These are phyloP conservation scores for Hura crepitans DNA, from an alignment of 441 rosid species.

Conservation along the genomic window DNA sequence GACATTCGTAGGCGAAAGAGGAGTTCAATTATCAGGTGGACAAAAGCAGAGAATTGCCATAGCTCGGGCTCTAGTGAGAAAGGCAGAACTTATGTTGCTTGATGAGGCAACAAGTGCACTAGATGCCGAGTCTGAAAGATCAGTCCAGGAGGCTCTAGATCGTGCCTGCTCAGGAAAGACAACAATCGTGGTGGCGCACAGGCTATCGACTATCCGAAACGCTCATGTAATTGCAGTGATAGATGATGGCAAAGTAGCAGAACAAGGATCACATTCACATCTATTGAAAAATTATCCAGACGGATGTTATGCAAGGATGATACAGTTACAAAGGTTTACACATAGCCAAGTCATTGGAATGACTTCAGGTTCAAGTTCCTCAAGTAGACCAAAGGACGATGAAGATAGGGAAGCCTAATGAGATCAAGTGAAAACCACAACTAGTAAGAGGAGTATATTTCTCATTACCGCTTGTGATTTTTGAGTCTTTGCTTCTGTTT, in stretches of 20 bases:
- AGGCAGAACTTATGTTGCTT: conserved; percentile 87
- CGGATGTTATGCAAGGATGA: conserved; percentile 89
- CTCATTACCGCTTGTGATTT: conserved; percentile 33
- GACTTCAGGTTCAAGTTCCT: conserved; percentile 77
- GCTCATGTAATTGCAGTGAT: conserved; percentile 86
- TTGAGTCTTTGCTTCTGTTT: conserved; percentile 32
- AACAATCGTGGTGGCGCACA: conserved; percentile 83
- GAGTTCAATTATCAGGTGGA: conserved; percentile 92
- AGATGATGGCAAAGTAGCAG: conserved; percentile 92
- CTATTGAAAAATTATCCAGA: conserved; percentile 85
- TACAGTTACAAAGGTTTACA: conserved; percentile 94
- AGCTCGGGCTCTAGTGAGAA: conserved; percentile 79
- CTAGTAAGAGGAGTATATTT: conserved; percentile 30
- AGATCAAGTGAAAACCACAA: conserved; percentile 23
- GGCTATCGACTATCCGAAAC: conserved; percentile 81
- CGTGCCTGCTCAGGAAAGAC: conserved; percentile 88
- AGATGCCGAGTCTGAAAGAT: conserved; percentile 88
- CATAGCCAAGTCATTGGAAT: conserved; percentile 81
- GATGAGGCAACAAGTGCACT: conserved; percentile 99
- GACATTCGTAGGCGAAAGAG: conserved; percentile 87
- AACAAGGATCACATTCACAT: conserved; percentile 92
- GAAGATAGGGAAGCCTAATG: conserved; percentile 51
- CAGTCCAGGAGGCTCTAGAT: conserved; percentile 91
- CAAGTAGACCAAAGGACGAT: conserved; percentile 54
- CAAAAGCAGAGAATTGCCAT: conserved; percentile 94